Base-by-base conservation (phyloP, 495 filamentous ascomycete species). In the Penicillium mononematosum region DNA sequence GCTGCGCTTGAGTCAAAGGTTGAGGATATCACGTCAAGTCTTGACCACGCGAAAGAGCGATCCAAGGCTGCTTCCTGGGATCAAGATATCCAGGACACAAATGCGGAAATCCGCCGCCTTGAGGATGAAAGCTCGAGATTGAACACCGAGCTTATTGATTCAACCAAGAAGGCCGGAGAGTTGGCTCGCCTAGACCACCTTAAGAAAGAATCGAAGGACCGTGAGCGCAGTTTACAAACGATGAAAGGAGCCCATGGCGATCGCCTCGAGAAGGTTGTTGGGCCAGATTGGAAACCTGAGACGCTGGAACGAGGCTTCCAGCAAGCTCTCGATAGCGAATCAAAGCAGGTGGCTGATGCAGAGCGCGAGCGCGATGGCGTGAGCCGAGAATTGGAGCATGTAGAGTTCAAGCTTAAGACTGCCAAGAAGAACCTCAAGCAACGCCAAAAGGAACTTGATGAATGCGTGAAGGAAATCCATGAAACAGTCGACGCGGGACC, bases 141-240 rank as follows among this genome's bases (percentile, higher is more conserved):
- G 25, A 87, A 86, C 31, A 72, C 78, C 4, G 92, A 98, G 62
- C 81, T 97, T 22, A 78, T 90, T 34, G 85, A 92, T 58, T 89
- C 85, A 56, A 94, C 89, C 0, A 82, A 85, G 55, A 83, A 89
- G 59, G 91, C 90, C 31, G 80, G 84, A 3, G 90, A 91, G 45
- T 77, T 90, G 32, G 95, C 93, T 38, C 83, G 85, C 51, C 75
- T 98, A 7, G 88, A 92, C 46, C 81, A 89, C 60, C 76, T 90
- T 14, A 88, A 87, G 61, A 90, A 90, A 55, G 85, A 95, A 59
- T 66, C 88, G 19, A 85, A 85, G 51, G 87, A 90, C 43, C 79
- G 85, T 22, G 79, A 86, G 66, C 82, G 81, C 20, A 86, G 87
- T 39, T 72, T 96, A 3, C 80, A 89, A 16, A 93, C 89, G 1